Conservation (phyloP, 768 basidiomycete species). For the Suillus discolor region DNA sequence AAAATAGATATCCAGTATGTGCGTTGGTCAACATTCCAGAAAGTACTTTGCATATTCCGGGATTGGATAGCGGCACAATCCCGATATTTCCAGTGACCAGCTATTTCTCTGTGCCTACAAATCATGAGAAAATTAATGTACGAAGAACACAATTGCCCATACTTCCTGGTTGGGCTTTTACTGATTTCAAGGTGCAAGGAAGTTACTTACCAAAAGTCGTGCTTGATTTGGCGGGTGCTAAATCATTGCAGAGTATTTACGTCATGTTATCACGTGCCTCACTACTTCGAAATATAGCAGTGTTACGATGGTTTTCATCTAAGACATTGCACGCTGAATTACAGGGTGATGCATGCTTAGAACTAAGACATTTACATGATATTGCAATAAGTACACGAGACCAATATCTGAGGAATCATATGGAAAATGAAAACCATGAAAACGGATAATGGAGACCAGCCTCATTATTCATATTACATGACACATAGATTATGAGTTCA, state of each 20-base stretch:
- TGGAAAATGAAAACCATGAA: too few relatives aligned
- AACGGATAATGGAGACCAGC: too few relatives aligned
- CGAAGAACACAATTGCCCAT: not conserved
- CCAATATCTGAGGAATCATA: too few relatives aligned
- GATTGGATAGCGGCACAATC: not conserved
- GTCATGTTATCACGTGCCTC: not conserved
- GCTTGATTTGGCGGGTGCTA: not conserved
- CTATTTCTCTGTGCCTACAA: not conserved
- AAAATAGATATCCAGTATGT: not conserved
- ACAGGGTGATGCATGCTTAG: not conserved
- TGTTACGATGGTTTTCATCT: not conserved
- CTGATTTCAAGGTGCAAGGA: not conserved
- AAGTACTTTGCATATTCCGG: not conserved
- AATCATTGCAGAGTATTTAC: not conserved
- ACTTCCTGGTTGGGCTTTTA: not conserved
- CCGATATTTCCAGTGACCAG: not conserved
- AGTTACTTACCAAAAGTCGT: not conserved
- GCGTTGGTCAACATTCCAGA: not conserved
- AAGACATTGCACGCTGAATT: fast-evolving
- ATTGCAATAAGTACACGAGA: too few relatives aligned
- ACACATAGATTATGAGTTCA: too few relatives aligned
- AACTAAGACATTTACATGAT: not conserved
- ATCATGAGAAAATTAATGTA: not conserved
- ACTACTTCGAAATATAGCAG: fast-evolving
- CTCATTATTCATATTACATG: too few relatives aligned